phyloP scores from a whole-genome alignment of 2,329 filamentous ascomycete species.

The Pseudogymnoascus sp. region DNA sequence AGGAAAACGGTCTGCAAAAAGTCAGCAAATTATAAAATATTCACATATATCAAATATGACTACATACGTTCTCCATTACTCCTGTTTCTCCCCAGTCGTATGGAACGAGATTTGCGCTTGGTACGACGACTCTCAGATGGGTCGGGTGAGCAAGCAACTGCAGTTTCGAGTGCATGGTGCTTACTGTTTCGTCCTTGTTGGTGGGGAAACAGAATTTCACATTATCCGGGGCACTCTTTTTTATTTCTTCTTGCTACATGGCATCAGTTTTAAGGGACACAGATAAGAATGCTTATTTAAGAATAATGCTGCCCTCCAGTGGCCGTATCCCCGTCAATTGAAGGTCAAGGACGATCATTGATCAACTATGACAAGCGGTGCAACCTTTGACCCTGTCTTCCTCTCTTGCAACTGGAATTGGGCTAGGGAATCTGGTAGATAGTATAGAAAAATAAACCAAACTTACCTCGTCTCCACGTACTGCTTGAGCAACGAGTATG shows the following conservation, averaged over 20 bases:
- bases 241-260: slow-evolving; percentile 41
- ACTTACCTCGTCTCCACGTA: slow-evolving; percentile 43
- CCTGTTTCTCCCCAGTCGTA: slow-evolving; percentile 80
- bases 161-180: slow-evolving; percentile 88
- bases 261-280: slow-evolving; percentile 10
- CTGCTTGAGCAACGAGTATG: slow-evolving; percentile 50
- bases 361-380: not conserved
- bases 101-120: slow-evolving; percentile 75
- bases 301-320: not conserved
- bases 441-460: not conserved
- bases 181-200: slow-evolving; percentile 58
- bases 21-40: slow-evolving; percentile 10
- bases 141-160: slow-evolving; percentile 73
- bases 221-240: slow-evolving; percentile 40
- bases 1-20: slow-evolving; percentile 62
- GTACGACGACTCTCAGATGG: slow-evolving; percentile 72
- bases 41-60: slow-evolving; percentile 2
- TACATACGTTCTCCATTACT: slow-evolving; percentile 70
- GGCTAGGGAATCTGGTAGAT: not conserved
- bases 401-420: slow-evolving; percentile 23
- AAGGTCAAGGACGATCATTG: no score
- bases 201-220: slow-evolving; percentile 71
- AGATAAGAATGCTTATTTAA: not conserved
- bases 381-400: slow-evolving; percentile 28
- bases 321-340: not conserved